A percentile compares a stretch with the other conserved stretches of the same genome.
Evolutionary conservation across 257 asterid genomes (phyloP).

Genomic region (Scutellaria barbata): DNA sequence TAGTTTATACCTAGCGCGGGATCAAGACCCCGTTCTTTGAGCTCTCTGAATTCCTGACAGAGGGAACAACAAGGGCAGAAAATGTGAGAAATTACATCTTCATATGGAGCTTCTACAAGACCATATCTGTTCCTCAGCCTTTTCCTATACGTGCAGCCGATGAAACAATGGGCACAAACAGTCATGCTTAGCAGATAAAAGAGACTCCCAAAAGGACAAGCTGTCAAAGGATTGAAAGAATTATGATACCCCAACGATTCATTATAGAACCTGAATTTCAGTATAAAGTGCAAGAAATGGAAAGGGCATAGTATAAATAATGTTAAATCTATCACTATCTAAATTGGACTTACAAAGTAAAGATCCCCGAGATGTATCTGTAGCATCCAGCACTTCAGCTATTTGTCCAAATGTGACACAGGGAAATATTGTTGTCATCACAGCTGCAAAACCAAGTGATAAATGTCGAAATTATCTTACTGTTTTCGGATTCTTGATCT

Average conservation of each 20-base stretch:
- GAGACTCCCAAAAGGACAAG: neutral
- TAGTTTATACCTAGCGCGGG: conserved; percentile 50
- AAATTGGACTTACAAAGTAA: neutral
- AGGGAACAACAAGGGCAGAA: conserved; percentile 58
- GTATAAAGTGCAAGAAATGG: no score
- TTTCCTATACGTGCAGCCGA: conserved; percentile 40
- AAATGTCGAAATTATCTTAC: neutral
- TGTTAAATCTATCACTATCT: no score
- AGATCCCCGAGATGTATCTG: conserved; percentile 7
- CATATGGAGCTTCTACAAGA: conserved; percentile 58
- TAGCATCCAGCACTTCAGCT: conserved; percentile 17
- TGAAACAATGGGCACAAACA: neutral
- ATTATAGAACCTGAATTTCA: neutral
- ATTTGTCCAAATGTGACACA: conserved; percentile 24
- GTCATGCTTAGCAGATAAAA: neutral
- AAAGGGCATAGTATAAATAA: no score
- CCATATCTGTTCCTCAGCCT: conserved; percentile 50
- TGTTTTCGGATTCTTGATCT: neutral
- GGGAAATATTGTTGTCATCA: conserved; percentile 30
- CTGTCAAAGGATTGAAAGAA: conserved; percentile 14
- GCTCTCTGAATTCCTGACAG: conserved; percentile 65
- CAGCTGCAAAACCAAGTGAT: conserved; percentile 30
- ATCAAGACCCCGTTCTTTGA: conserved; percentile 44
- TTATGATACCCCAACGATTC: neutral
- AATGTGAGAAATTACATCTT: conserved; percentile 46